Percentiles rank a stretch among this genome's conserved stretches.
phyloP scores from a whole-genome alignment of 257 asterid species.

The Solanum medicagineum region DNA sequence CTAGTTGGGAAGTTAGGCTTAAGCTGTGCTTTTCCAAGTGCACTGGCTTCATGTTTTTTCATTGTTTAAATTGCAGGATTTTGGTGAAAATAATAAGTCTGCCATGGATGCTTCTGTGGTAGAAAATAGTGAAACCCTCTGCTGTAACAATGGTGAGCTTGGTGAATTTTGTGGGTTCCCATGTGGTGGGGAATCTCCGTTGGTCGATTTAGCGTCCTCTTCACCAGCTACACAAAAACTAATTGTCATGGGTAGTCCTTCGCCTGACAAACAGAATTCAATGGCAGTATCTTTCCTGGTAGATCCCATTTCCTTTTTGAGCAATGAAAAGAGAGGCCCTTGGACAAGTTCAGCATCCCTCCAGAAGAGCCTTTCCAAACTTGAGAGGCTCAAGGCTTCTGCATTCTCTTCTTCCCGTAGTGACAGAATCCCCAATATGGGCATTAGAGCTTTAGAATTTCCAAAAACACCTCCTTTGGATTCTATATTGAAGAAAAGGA shows the following conservation, averaged over 20 bases:
- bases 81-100: not conserved
- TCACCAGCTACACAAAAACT: slow-evolving; percentile 31
- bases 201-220: slow-evolving; percentile 23
- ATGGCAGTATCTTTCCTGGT: slow-evolving; percentile 32
- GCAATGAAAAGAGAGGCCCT: slow-evolving; percentile 20
- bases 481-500: slow-evolving; percentile 13
- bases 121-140: not conserved
- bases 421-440: slow-evolving; percentile 39
- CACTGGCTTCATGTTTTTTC: not conserved
- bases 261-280: slow-evolving; percentile 35
- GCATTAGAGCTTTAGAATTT: slow-evolving; percentile 28
- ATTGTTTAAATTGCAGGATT: slow-evolving; percentile 2
- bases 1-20: not conserved
- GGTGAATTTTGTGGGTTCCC: slow-evolving; percentile 15
- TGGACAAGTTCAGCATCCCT: slow-evolving; percentile 38
- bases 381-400: slow-evolving; percentile 53
- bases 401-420: slow-evolving; percentile 41
- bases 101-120: not conserved
- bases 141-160: slow-evolving; percentile 3
- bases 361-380: slow-evolving; percentile 71
- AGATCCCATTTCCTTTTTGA: slow-evolving; percentile 21
- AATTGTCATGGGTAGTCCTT: slow-evolving; percentile 8
- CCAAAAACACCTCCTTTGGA: slow-evolving; percentile 35
- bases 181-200: slow-evolving; percentile 21
- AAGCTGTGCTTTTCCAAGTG: not conserved